Conservation (phyloP, 2,329 filamentous ascomycete species). For the Trichoderma sp. region DNA sequence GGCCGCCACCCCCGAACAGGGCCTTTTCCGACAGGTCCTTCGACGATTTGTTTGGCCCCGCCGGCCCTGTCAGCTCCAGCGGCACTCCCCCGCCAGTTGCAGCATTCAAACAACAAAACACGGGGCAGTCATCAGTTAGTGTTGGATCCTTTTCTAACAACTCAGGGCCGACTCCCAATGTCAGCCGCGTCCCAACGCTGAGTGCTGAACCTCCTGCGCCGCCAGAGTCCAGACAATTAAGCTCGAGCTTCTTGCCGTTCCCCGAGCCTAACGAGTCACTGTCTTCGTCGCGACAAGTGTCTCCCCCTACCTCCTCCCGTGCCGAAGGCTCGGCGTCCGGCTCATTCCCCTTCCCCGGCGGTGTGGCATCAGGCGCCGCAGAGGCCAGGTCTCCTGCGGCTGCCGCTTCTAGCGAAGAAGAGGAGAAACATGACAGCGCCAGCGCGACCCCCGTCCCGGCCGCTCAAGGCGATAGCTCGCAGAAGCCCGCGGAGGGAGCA, state of each 20-base stretch:
- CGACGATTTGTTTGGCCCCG: constrained; percentile 80
- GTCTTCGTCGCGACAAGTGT: constrained; percentile 74
- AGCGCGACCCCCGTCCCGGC: constrained; percentile 28
- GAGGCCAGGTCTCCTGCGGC: constrained; percentile 25
- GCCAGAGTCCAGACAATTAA: constrained; percentile 73
- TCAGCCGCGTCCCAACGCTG: constrained; percentile 60
- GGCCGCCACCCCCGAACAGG: constrained; percentile 45
- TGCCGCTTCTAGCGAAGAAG: constrained; percentile 18
- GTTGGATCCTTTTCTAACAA: constrained; percentile 48
- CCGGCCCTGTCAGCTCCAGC: constrained; percentile 49
- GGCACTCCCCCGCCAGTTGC: constrained; percentile 39
- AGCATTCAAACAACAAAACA: constrained; percentile 52
- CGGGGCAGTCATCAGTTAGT: constrained; percentile 54
- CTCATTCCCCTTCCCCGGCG: constrained; percentile 27
- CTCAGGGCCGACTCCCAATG: constrained; percentile 57
- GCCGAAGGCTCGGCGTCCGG: constrained; percentile 49
- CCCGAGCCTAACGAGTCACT: constrained; percentile 63
- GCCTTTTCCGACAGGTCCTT: constrained; percentile 64
- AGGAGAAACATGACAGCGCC: constrained; percentile 27
- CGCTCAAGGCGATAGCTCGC: constrained; percentile 22
- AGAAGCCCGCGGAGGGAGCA: constrained; percentile 24
- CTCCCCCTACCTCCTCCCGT: constrained; percentile 57
- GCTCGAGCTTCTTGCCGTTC: constrained; percentile 72
- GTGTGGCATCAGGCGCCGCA: constrained; percentile 23
- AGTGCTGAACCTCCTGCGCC: constrained; percentile 58